Percentiles rank a stretch among this genome's conserved stretches.
phyloP scores from a whole-genome alignment of 2,329 filamentous ascomycete genomes.

The Ophiostoma sp. region DNA sequence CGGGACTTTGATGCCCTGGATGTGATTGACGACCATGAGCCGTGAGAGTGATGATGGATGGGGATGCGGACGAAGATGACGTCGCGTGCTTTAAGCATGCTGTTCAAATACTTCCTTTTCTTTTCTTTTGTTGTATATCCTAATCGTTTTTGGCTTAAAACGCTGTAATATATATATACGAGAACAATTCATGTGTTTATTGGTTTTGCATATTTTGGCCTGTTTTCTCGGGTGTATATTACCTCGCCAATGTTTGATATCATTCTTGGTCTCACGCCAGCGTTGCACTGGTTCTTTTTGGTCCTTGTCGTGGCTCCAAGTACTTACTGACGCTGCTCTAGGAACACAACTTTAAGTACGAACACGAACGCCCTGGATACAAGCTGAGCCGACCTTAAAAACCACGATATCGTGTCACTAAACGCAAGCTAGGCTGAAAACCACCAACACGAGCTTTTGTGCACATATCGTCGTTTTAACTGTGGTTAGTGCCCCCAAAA shows the following conservation, averaged over 20 bases:
- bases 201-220: neutral
- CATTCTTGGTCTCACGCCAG: no score
- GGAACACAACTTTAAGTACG: neutral
- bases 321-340: neutral
- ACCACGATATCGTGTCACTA: neutral
- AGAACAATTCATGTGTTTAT: neutral
- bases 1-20: conserved; percentile 43
- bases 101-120: neutral
- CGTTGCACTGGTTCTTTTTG: no score
- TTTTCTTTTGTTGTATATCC: neutral
- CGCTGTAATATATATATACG: neutral
- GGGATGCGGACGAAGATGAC: neutral
- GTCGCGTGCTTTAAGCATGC: neutral
- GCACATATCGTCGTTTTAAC: neutral
- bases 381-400: neutral
- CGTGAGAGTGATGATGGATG: conserved; percentile 26
- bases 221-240: neutral
- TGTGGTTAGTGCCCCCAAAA: neutral
- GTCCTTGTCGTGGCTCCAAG: no score
- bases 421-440: neutral
- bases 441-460: neutral
- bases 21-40: conserved; percentile 37
- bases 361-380: neutral
- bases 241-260: no score
- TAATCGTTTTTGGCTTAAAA: neutral